phyloP scores from a whole-genome alignment of 352 stramenopile species.

The Phytopythium montanum region DNA sequence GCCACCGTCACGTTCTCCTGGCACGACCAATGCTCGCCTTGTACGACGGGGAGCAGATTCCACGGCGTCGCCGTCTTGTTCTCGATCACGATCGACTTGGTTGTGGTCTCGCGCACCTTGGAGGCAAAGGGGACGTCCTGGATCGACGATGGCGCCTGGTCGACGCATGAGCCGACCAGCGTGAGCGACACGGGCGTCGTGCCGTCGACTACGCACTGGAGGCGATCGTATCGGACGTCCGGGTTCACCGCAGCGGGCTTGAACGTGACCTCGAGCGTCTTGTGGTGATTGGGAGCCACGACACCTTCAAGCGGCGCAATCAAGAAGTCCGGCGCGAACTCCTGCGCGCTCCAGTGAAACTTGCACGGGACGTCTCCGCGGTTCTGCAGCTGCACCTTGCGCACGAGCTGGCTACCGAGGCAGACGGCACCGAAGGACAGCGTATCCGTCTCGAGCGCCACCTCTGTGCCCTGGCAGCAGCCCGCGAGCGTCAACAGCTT shows the following conservation, averaged over 20 bases:
- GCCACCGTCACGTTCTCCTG: conserved; percentile 80
- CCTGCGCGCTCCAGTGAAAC: conserved; percentile 80
- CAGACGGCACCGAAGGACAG: conserved; percentile 90
- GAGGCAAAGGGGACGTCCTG: conserved; percentile 85
- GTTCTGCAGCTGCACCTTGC: conserved; percentile 89
- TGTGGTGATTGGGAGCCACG: conserved; percentile 81
- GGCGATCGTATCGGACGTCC: conserved; percentile 86
- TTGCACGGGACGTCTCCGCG: conserved; percentile 85
- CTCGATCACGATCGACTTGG: conserved; percentile 65
- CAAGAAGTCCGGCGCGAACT: conserved; percentile 80
- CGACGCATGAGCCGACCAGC: conserved; percentile 82
- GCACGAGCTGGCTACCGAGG: conserved; percentile 77
- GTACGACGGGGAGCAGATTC: conserved; percentile 86
- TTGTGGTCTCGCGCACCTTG: conserved; percentile 60
- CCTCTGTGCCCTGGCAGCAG: conserved; percentile 89
- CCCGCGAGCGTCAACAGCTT: conserved; percentile 83
- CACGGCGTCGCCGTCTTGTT: conserved; percentile 82
- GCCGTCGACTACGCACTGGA: conserved; percentile 69
- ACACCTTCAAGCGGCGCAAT: conserved; percentile 81
- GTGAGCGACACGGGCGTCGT: conserved; percentile 58
- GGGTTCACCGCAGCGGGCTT: conserved; percentile 68
- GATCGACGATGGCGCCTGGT: conserved; percentile 84
- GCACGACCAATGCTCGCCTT: conserved; percentile 86
- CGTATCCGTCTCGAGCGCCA: conserved; percentile 86
- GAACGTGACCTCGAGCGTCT: conserved; percentile 90